These are phyloP conservation scores for Rhynchospora pubera DNA, from an alignment of 176 grass and related monocot species.

Conservation along the genomic window DNA sequence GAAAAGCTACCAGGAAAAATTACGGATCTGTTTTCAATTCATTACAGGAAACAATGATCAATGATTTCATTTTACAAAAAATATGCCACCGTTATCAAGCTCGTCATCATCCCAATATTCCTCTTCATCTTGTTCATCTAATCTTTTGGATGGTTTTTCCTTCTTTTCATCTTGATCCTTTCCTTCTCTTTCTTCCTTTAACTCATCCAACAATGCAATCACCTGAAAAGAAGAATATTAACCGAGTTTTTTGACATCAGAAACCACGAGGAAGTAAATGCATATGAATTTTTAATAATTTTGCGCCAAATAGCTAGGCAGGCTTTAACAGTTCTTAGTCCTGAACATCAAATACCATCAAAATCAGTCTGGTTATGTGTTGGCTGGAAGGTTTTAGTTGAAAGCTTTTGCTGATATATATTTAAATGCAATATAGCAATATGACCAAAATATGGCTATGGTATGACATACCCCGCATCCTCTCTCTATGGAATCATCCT, in stretches of 20 bases:
- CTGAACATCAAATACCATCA: not conserved
- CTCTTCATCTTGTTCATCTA: slow-evolving; percentile 64
- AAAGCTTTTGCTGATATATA: not conserved
- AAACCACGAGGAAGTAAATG: not conserved
- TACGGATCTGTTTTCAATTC: not conserved
- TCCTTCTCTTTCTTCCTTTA: slow-evolving; percentile 77
- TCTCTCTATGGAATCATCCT: slow-evolving; percentile 84
- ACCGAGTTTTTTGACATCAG: not conserved
- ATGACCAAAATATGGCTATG: not conserved
- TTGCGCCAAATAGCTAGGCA: not conserved
- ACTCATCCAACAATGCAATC: slow-evolving; percentile 67
- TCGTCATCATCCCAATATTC: slow-evolving; percentile 65
- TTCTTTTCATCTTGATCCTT: slow-evolving; percentile 40
- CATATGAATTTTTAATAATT: not conserved
- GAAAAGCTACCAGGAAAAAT: not conserved
- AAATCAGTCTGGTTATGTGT: not conserved
- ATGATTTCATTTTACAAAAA: slow-evolving; percentile 1
- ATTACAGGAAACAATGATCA: not conserved
- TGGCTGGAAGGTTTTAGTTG: not conserved
- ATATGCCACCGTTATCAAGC: not conserved
- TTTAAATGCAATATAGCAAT: not conserved
- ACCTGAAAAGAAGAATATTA: slow-evolving; percentile 35
- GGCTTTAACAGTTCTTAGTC: not conserved
- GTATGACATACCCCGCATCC: slow-evolving; percentile 61
- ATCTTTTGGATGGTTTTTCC: slow-evolving; percentile 37